Evolutionary conservation across 2,329 filamentous ascomycete genomes (phyloP).

Genomic region (Paracamarosporium sp.): DNA sequence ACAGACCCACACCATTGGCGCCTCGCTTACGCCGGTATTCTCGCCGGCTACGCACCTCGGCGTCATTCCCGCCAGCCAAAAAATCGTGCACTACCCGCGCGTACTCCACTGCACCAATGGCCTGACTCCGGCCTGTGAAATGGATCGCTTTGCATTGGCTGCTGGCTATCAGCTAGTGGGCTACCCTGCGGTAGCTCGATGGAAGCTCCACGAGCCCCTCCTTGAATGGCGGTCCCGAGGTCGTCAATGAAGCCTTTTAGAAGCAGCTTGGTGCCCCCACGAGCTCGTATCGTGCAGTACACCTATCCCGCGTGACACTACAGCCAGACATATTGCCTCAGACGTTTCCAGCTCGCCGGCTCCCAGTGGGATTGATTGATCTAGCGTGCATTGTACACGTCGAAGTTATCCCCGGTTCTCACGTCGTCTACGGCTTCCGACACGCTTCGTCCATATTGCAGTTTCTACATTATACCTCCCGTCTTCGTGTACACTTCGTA

Average conservation of each 20-base stretch:
- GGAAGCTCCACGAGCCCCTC: conserved; percentile 28
- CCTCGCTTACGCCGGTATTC: conserved; percentile 6
- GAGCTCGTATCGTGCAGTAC: conserved; percentile 19
- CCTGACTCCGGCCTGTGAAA: conserved; percentile 22
- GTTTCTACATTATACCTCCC: background rate
- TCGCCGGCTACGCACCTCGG: conserved; percentile 1
- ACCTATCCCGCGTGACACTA: conserved; percentile 8
- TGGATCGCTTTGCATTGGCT: conserved; percentile 32
- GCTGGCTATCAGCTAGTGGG: conserved; percentile 17
- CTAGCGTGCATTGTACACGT: background rate
- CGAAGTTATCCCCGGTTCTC: background rate
- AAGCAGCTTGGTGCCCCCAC: conserved; percentile 19
- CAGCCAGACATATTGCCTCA: background rate
- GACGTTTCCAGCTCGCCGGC: background rate
- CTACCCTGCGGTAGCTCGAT: conserved; percentile 1
- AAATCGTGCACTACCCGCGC: conserved; percentile 16
- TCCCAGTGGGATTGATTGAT: too few species aligned
- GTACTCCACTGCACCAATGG: conserved; percentile 23
- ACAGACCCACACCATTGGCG: background rate
- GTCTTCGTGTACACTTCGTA: background rate
- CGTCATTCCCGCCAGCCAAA: conserved; percentile 5
- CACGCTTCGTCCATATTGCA: conserved; percentile 1
- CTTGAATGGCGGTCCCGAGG: conserved; percentile 5
- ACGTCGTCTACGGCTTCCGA: background rate
- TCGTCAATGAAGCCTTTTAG: conserved; percentile 21